Percentiles rank a stretch among this genome's conserved stretches.
These are phyloP conservation scores for Volvox africanus DNA, from an alignment of 139 green algal genomes.

Conservation along the genomic window DNA sequence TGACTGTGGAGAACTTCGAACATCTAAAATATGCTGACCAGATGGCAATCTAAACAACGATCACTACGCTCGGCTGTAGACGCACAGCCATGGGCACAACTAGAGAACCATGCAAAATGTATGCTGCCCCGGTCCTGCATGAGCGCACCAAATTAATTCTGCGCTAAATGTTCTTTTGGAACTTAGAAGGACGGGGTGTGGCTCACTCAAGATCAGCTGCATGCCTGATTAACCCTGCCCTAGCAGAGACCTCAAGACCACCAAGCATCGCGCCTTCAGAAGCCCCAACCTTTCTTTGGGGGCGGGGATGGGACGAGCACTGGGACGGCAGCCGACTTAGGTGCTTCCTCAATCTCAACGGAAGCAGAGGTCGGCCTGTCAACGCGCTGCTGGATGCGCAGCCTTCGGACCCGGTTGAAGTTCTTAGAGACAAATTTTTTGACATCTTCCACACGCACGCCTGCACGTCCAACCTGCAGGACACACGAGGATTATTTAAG, in stretches of 20 bases:
- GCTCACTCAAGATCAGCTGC: background rate
- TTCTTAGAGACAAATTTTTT: background rate
- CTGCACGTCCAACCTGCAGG: constrained; percentile 44
- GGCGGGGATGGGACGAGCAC: background rate
- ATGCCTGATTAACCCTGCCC: background rate
- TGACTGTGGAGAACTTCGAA: too few relatives aligned
- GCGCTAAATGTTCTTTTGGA: too few relatives aligned
- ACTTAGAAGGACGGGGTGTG: too few relatives aligned
- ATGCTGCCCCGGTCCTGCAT: background rate
- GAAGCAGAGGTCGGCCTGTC: background rate
- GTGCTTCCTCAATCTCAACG: background rate
- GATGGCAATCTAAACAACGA: too few relatives aligned
- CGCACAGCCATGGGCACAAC: too few relatives aligned
- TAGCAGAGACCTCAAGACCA: background rate
- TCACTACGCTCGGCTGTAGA: too few relatives aligned
- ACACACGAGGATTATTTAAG: too few relatives aligned
- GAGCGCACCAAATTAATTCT: background rate
- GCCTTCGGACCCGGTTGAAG: constrained; percentile 18
- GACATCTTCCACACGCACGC: constrained; percentile 49
- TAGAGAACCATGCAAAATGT: background rate
- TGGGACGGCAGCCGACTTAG: background rate
- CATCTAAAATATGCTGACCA: too few relatives aligned
- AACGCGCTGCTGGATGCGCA: background rate
- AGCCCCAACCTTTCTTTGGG: constrained; percentile 40
- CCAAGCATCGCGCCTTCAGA: background rate